These are phyloP conservation scores for Penicillium goetzii DNA, from an alignment of 495 filamentous ascomycete species.

Conservation along the genomic window DNA sequence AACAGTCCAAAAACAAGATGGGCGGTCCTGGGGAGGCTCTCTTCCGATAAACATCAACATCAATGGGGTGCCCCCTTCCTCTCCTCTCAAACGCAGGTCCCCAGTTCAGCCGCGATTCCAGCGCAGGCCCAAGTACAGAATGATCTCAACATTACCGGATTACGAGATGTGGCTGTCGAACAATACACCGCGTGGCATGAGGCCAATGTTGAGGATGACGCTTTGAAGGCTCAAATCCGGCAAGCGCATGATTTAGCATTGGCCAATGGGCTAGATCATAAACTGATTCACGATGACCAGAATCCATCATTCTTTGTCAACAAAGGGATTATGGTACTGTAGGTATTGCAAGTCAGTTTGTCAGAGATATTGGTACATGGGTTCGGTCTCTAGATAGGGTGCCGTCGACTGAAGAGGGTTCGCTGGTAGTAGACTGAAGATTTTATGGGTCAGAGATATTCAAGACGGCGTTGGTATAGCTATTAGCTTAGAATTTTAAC, in stretches of 20 bases:
- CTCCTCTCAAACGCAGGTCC: slow-evolving; percentile 8
- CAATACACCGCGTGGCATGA: slow-evolving; percentile 27
- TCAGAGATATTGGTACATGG: slow-evolving; percentile 29
- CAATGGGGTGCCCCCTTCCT: not conserved
- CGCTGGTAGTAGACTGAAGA: not conserved
- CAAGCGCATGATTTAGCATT: slow-evolving; percentile 21
- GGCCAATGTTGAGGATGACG: slow-evolving; percentile 23
- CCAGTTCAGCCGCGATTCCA: not conserved
- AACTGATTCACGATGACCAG: slow-evolving; percentile 30
- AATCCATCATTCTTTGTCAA: slow-evolving; percentile 32
- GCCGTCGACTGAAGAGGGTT: not conserved
- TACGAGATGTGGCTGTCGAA: slow-evolving; percentile 25
- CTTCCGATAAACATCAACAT: slow-evolving; percentile 23
- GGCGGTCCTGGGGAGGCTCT: not conserved
- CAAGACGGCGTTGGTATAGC: not conserved
- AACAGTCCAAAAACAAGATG: slow-evolving; percentile 13
- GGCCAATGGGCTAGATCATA: slow-evolving; percentile 26
- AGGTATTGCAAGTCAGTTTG: slow-evolving; percentile 26
- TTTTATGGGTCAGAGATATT: not conserved
- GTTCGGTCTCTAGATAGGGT: slow-evolving; percentile 19
- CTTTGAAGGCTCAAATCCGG: slow-evolving; percentile 23
- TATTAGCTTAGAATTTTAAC: too few relatives aligned
- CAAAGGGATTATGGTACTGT: slow-evolving; percentile 29
- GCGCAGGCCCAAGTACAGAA: not conserved
- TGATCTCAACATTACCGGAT: slow-evolving; percentile 21